A percentile compares a stretch with the other conserved stretches of the same genome.
phyloP scores from a whole-genome alignment of 371 early-diverging fungal genomes.

The Encephalitozoon hellem region DNA sequence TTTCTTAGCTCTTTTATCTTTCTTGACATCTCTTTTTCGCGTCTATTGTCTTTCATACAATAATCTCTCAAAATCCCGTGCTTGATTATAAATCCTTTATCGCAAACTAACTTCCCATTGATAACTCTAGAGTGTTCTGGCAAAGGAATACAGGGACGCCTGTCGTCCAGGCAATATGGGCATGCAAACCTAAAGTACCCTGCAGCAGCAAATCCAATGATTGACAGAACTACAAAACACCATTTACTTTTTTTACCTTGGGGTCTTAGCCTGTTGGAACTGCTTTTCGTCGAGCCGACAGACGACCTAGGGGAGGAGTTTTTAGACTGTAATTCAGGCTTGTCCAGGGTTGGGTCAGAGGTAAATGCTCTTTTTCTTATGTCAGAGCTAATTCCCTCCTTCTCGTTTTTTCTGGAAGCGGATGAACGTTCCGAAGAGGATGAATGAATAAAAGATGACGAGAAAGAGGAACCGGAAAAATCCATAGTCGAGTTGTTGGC shows the following conservation, averaged over 20 bases:
- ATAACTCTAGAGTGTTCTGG: conserved; percentile 33
- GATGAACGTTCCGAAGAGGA: neutral
- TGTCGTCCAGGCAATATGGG: conserved; percentile 29
- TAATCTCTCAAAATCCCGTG: conserved; percentile 22
- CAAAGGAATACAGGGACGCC: conserved; percentile 17
- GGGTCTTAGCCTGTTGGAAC: neutral
- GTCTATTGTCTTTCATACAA: conserved; percentile 29
- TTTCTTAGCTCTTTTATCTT: conserved; percentile 20
- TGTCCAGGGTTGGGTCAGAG: conserved; percentile 8
- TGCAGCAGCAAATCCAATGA: neutral
- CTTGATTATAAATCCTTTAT: conserved; percentile 33
- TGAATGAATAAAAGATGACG: neutral
- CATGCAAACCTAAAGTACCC: conserved; percentile 24
- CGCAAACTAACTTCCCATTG: conserved; percentile 18
- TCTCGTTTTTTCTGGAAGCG: neutral
- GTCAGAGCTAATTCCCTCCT: neutral
- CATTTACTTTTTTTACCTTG: neutral
- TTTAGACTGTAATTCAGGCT: neutral
- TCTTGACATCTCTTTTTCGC: neutral
- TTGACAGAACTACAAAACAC: neutral
- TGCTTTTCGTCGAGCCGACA: neutral
- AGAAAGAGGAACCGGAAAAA: neutral
- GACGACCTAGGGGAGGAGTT: neutral
- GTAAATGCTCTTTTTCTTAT: neutral
- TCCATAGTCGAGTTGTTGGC: neutral